Conservation (phyloP, 2,329 filamentous ascomycete genomes). For the Penicillium sp. region DNA sequence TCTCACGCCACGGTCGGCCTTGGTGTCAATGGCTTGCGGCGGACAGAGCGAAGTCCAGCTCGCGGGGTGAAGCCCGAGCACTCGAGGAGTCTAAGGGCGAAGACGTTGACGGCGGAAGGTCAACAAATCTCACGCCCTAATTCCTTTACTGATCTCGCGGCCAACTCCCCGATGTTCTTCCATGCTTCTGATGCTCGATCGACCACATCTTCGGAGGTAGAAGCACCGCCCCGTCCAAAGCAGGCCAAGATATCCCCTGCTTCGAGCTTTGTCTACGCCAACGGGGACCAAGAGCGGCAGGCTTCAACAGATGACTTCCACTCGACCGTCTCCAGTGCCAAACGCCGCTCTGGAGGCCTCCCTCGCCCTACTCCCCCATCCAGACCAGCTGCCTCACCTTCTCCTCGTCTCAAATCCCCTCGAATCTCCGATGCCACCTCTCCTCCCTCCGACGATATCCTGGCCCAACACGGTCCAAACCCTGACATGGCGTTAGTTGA, state of each 20-base stretch:
- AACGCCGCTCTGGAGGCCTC: conserved; percentile 41
- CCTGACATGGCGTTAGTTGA: conserved; percentile 34
- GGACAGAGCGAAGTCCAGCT: conserved; percentile 45
- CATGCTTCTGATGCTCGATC: conserved; percentile 80
- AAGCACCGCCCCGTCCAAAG: conserved; percentile 33
- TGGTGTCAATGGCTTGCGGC: conserved; percentile 31
- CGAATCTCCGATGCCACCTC: conserved; percentile 35
- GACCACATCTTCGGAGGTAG: conserved; percentile 48
- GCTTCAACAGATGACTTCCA: conserved; percentile 31
- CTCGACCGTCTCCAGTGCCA: conserved; percentile 24
- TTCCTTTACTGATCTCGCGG: conserved; percentile 44
- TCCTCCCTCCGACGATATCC: conserved; percentile 33
- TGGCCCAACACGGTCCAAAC: conserved; percentile 27
- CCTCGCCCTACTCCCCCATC: conserved; percentile 32
- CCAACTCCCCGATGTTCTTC: conserved; percentile 75
- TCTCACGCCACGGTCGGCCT: conserved; percentile 36
- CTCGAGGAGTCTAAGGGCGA: conserved; percentile 43
- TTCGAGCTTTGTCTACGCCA: conserved; percentile 47
- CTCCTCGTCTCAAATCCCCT: conserved; percentile 41
- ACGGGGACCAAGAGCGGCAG: conserved; percentile 43
- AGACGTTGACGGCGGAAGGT: conserved; percentile 46
- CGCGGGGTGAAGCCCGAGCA: conserved; percentile 40
- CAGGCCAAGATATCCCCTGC: conserved; percentile 35
- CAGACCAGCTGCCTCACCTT: conserved; percentile 34
- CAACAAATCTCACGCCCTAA: conserved; percentile 41